Base-by-base conservation (phyloP, 345 rosid genomes). In the Ricinus communis region DNA sequence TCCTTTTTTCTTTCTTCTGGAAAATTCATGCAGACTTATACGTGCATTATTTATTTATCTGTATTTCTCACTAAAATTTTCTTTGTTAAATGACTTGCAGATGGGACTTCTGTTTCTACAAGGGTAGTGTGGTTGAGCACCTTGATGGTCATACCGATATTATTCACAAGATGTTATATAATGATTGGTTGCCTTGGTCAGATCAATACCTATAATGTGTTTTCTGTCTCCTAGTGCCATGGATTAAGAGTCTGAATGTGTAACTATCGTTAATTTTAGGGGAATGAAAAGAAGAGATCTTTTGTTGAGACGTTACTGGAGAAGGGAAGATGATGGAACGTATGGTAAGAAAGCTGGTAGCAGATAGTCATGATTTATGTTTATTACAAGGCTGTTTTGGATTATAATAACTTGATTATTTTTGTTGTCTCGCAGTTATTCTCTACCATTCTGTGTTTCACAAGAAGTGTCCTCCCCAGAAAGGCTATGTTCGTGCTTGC, bases 251-350 rank as follows among this genome's bases (percentile, higher is more conserved):
- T 65, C 57, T 72, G 54, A 30, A 28, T 69, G 79, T 28, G 65
- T 76, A 45, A 68, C 65, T 38, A 49, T 18, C 16, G 41, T 19
- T 73, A 56, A 63, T 70, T 82, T 66, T 75, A 91, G 97, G 98
- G 96, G 96, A 74, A 88, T 91, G 90, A 88, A 82, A 69, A 74
- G 84, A 62, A 83, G 98, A 81, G 98, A 93, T 78, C 82, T 93
- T 68, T 82, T 85, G 73, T 79, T 93, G 82, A 86, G 88, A 45
- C 94, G 97, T 69, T 93, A 90, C 72, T 93, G 98, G 98, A 88
- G 98, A 83, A 87, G 98, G 82, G 98, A 93, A 83, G 97, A 90
- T 76, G 97, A 89, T 71, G 97, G 98, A 65, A 91, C 96, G 73
- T 93, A 93, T 83, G 98, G 98, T 93, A 71, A 74, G 61, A 22